Evolutionary conservation across 192 early-diverging fungal species (phyloP).

Genomic region (Coemansia sp.): DNA sequence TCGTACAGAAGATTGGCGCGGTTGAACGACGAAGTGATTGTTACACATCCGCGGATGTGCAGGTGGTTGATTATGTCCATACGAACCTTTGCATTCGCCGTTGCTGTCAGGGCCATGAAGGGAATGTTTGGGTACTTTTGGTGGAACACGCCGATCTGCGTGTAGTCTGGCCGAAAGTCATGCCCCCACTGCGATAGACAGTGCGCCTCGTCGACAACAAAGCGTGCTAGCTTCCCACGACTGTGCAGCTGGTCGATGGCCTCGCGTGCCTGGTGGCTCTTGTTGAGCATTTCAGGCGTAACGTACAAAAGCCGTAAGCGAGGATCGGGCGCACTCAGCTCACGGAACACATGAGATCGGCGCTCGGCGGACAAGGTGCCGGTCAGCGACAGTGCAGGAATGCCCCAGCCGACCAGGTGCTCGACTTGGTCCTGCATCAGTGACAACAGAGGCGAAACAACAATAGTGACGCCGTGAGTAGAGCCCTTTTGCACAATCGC

Average conservation of each 20-base stretch:
- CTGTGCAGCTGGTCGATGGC: slow-evolving; percentile 60
- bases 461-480: slow-evolving; percentile 78
- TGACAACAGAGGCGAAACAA: slow-evolving; percentile 93
- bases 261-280: slow-evolving; percentile 60
- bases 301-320: slow-evolving; percentile 75
- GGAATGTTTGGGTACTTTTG: slow-evolving; percentile 74
- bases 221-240: slow-evolving; percentile 70
- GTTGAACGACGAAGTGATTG: slow-evolving; percentile 87
- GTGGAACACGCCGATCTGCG: slow-evolving; percentile 67
- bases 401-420: slow-evolving; percentile 64
- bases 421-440: slow-evolving; percentile 94
- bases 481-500: slow-evolving; percentile 65
- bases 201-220: slow-evolving; percentile 97
- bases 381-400: slow-evolving; percentile 64
- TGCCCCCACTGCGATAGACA: slow-evolving; percentile 97
- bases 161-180: slow-evolving; percentile 95
- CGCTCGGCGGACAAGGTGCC: slow-evolving; percentile 58
- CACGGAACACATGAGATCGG: slow-evolving; percentile 58
- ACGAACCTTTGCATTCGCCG: slow-evolving; percentile 87
- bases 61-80: slow-evolving; percentile 78
- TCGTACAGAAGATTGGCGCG: slow-evolving; percentile 81
- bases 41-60: slow-evolving; percentile 65
- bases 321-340: slow-evolving; percentile 55
- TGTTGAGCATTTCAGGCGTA: slow-evolving; percentile 84
- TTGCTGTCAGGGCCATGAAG: slow-evolving; percentile 93